Evolutionary conservation across 2,329 filamentous ascomycete genomes (phyloP).

Genomic region (Colletotrichum plurivorum): DNA sequence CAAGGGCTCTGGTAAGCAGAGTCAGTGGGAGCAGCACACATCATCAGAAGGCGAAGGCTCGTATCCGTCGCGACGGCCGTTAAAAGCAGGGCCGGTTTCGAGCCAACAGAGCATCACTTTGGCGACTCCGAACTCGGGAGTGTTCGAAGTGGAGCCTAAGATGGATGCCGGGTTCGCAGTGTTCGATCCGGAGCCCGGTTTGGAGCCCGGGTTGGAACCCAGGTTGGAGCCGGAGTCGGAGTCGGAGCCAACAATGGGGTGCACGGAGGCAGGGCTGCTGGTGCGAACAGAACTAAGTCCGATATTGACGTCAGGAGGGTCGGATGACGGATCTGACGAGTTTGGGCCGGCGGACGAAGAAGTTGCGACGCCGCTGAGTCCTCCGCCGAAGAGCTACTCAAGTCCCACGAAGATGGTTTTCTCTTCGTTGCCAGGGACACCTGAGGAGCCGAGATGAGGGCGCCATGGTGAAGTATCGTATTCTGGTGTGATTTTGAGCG

Average conservation of each 20-base stretch:
- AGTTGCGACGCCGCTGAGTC: conserved; percentile 32
- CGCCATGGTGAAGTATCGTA: not conserved
- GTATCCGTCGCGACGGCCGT: conserved; percentile 1
- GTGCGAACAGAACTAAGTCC: conserved; percentile 7
- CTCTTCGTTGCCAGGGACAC: not conserved
- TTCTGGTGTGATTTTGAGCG: not conserved
- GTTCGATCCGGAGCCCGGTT: too few species aligned
- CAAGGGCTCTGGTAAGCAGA: not conserved
- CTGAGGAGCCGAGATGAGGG: not conserved
- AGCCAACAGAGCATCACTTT: conserved; percentile 23
- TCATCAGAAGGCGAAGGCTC: conserved; percentile 1
- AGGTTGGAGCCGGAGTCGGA: too few species aligned
- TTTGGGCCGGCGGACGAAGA: conserved; percentile 19
- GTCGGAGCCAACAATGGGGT: not conserved
- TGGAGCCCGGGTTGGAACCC: not conserved
- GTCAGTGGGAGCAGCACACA: not conserved
- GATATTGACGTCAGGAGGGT: conserved; percentile 19
- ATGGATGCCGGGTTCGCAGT: not conserved
- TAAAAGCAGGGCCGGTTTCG: conserved; percentile 16
- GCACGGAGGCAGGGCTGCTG: not conserved
- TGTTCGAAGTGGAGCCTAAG: conserved; percentile 10
- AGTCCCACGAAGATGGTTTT: conserved; percentile 12
- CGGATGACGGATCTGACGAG: conserved; percentile 25
- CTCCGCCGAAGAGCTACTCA: conserved; percentile 24
- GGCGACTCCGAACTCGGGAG: not conserved